These are phyloP conservation scores for Kuraishia molischiana DNA, from an alignment of 805 yeast genomes.

Conservation along the genomic window DNA sequence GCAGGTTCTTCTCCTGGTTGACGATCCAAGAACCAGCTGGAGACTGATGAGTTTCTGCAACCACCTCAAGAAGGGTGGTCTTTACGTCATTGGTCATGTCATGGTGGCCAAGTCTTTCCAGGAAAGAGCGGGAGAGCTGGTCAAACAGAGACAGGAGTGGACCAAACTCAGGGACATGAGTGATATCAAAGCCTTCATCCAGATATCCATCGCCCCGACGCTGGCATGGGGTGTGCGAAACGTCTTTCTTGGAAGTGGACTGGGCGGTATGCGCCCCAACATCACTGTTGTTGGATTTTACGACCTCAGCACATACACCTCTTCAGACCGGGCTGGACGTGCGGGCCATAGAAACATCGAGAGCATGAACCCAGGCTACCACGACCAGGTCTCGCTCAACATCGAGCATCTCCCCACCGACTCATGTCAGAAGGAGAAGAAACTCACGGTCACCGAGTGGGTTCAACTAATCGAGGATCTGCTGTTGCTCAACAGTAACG, in stretches of 20 bases:
- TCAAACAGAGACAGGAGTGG: constrained; percentile 77
- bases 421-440: constrained; percentile 57
- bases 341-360: constrained; percentile 10
- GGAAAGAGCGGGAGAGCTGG: constrained; percentile 56
- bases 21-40: constrained; percentile 90
- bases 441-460: constrained; percentile 73
- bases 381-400: constrained; percentile 13
- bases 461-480: constrained; percentile 88
- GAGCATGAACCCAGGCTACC: constrained; percentile 11
- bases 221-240: constrained; percentile 94
- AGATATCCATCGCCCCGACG: constrained; percentile 78
- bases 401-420: constrained; percentile 43
- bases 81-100: constrained; percentile 89
- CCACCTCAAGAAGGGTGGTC: constrained; percentile 90
- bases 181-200: constrained; percentile 87
- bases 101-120: constrained; percentile 57
- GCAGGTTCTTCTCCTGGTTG: constrained; percentile 79
- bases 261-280: constrained; percentile 98
- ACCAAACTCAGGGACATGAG: constrained; percentile 66
- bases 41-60: constrained; percentile 87
- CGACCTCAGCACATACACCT: constrained; percentile 33
- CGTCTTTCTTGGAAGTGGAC: constrained; percentile 84
- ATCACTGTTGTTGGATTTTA: constrained; percentile 88
- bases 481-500: constrained; percentile 78
- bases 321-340: constrained; percentile 2